phyloP scores from a whole-genome alignment of 164 flowering plant species.

The Malania oleifera region DNA sequence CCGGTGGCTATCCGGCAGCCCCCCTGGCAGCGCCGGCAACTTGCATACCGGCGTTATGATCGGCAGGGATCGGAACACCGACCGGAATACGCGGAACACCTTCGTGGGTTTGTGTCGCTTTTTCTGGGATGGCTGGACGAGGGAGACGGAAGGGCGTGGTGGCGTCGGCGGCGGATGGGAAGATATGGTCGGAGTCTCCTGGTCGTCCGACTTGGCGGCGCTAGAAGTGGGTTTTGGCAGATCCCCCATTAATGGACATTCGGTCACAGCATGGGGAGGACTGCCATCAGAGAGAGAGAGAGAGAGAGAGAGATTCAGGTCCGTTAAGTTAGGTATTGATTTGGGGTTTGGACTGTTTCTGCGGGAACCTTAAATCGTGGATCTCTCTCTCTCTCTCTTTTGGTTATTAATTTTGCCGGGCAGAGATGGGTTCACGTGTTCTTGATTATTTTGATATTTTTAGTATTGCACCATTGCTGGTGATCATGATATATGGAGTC shows the following conservation, averaged over 20 bases:
- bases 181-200: conserved; percentile 5
- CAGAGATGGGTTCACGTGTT: no score
- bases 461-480: no score
- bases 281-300: conserved; percentile 11
- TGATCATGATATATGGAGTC: no score
- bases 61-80: conserved; percentile 71
- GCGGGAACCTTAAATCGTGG: not conserved
- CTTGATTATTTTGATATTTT: no score
- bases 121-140: conserved; percentile 45
- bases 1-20: conserved; percentile 15
- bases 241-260: conserved; percentile 28
- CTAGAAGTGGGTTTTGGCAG: conserved; percentile 9
- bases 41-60: conserved; percentile 60
- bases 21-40: conserved; percentile 31
- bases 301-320: not conserved
- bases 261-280: conserved; percentile 14
- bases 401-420: no score
- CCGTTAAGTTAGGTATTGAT: conserved; percentile 10
- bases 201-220: conserved; percentile 5
- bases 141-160: conserved; percentile 22
- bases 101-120: conserved; percentile 30
- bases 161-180: conserved; percentile 5
- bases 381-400: no score
- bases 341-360: conserved; percentile 2
- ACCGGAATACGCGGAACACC: conserved; percentile 43